phyloP scores from a whole-genome alignment of 2,329 filamentous ascomycete species.

The Aspergillus eucalypticola region DNA sequence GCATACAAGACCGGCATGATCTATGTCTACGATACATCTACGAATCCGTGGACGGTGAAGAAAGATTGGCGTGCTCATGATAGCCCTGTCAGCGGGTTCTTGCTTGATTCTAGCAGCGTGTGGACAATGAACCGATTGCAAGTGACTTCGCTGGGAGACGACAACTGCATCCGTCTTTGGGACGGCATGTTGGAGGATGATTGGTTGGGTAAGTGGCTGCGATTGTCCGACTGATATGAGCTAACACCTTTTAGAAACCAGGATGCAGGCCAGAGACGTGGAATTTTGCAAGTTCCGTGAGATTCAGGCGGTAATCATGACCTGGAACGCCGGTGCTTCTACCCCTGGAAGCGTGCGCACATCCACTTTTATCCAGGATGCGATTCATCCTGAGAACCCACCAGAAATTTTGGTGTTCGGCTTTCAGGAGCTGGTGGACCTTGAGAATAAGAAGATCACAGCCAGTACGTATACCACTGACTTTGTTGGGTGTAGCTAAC shows the following conservation, averaged over 20 bases:
- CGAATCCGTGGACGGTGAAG: conserved; percentile 81
- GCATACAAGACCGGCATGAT: conserved; percentile 93
- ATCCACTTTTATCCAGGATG: conserved; percentile 74
- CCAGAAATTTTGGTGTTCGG: conserved; percentile 94
- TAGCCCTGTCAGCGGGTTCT: conserved; percentile 74
- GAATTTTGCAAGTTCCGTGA: conserved; percentile 86
- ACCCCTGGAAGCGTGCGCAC: conserved; percentile 84
- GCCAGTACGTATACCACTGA: conserved; percentile 62
- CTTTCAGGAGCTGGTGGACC: conserved; percentile 96
- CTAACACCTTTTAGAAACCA: conserved; percentile 57
- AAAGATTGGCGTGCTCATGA: conserved; percentile 96
- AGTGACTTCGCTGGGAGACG: conserved; percentile 81
- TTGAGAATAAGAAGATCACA: conserved; percentile 95
- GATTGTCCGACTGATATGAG: not conserved
- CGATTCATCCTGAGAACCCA: conserved; percentile 72
- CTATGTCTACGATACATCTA: conserved; percentile 83
- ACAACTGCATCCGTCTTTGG: conserved; percentile 83
- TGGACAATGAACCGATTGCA: conserved; percentile 84
- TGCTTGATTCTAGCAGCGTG: conserved; percentile 76
- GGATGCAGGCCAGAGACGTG: conserved; percentile 80
- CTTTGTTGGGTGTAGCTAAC: conserved; percentile 29
- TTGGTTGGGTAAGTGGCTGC: conserved; percentile 66
- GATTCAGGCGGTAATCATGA: conserved; percentile 77
- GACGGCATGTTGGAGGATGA: conserved; percentile 92
- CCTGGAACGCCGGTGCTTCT: conserved; percentile 96